phyloP scores from a whole-genome alignment of 2,329 filamentous ascomycete species.

The Apiospora hydei region DNA sequence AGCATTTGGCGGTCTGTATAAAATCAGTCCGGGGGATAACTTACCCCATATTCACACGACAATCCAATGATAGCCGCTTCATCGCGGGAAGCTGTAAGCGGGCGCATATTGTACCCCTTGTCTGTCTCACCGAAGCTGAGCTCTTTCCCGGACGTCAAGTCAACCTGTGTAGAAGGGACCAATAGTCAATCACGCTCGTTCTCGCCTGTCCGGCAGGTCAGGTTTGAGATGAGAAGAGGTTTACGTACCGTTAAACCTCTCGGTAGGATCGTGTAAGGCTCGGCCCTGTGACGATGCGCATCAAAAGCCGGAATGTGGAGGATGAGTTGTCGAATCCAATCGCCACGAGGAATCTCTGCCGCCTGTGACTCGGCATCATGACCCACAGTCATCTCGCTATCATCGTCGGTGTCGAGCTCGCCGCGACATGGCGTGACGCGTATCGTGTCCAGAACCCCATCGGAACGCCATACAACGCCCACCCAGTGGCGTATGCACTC shows the following conservation, averaged over 20 bases:
- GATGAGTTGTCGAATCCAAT: background rate
- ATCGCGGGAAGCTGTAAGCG: background rate
- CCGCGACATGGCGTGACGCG: no score
- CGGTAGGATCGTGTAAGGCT: background rate
- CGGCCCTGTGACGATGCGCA: accelerated
- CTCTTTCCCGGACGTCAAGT: background rate
- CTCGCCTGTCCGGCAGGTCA: no score
- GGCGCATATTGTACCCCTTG: background rate
- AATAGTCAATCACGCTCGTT: background rate
- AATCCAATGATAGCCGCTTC: background rate
- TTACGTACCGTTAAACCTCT: background rate
- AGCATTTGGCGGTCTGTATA: no score
- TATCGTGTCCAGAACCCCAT: no score
- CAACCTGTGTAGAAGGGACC: background rate
- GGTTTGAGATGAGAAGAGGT: no score
- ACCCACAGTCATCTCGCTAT: no score
- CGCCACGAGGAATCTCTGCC: background rate
- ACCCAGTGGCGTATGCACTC: no score
- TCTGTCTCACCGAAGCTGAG: background rate
- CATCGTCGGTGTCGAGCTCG: no score
- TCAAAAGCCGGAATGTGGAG: background rate
- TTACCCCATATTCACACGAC: background rate
- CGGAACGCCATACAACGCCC: no score
- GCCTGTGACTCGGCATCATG: background rate
- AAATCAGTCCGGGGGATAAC: background rate